Base-by-base conservation (phyloP, 345 rosid genomes). In the rapeseed (Brassica napus) region DNA sequence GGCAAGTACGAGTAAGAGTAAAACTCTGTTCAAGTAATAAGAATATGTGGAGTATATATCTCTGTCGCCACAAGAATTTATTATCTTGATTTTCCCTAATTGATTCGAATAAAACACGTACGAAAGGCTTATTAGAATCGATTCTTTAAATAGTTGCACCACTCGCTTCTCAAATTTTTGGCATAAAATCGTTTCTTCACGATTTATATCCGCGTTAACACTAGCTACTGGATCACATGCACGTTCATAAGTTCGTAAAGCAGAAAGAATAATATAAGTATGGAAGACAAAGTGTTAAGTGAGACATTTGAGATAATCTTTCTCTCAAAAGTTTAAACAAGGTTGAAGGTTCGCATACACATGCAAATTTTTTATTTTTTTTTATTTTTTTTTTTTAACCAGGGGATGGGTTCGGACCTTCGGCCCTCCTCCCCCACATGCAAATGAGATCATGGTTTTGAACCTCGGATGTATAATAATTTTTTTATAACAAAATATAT, bases 111-210 rank as follows among this genome's bases (percentile, higher is more conserved):
- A 65, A 64, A 55, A 78, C 72, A 78, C 72, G 67, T 77, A 32
- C 14, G 81, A 71, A 71, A 71, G 76, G 16, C 71, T 71, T 10
- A 11, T 11, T 54, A 54, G 76, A 71, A 71, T 71, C 66, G 31
- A 64, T 77, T 71, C 76, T 64, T 15, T 54, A 71, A 21, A 52
- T 63, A 62, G 34, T 71, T 65, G 77, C 81, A 71, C 81, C 76
- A 71, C 21, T 69, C 8, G 8, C n/a, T 69, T 62, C 70, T 12
- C 70, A 8, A 11, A 3, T 44, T 34, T 11, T 55, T 65, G 65
- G 49, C 28, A 28, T 37, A 24, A 16, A 14, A 31, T 12, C 4
- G 21, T 35, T 9, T 75, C 1, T 16, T 24, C 18, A 52, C 6
- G 24, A 70, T 31, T 44, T 63, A 63, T 63, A 73, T 73, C 16